Conservation (phyloP, 2,329 filamentous ascomycete genomes). For the Colletotrichum sansevieriae region DNA sequence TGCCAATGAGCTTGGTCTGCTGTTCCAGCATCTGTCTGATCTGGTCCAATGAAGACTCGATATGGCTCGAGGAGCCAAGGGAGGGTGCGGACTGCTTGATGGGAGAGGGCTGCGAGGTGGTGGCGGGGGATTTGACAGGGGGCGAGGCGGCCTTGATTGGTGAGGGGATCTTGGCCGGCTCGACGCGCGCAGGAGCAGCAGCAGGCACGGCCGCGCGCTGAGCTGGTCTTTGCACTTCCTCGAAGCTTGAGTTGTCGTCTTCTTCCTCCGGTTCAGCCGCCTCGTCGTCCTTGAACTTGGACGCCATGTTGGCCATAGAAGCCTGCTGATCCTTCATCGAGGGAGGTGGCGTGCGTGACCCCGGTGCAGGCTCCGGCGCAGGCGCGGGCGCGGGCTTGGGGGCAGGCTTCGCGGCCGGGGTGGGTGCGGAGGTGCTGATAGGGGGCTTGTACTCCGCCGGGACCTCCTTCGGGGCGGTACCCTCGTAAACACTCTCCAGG, state of each 20-base stretch:
- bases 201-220: slow-evolving; percentile 65
- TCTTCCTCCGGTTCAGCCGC: slow-evolving; percentile 70
- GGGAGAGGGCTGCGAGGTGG: slow-evolving; percentile 37
- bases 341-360: slow-evolving; percentile 65
- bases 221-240: slow-evolving; percentile 83
- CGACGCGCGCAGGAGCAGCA: slow-evolving; percentile 50
- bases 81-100: slow-evolving; percentile 44
- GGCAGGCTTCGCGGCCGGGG: slow-evolving; percentile 59
- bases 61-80: slow-evolving; percentile 49
- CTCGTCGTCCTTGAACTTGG: slow-evolving; percentile 84
- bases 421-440: slow-evolving; percentile 58
- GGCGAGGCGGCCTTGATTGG: slow-evolving; percentile 57
- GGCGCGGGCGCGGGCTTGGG: slow-evolving; percentile 65
- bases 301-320: slow-evolving; percentile 87
- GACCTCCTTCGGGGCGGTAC: slow-evolving; percentile 83
- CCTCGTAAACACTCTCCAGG: slow-evolving; percentile 91
- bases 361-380: slow-evolving; percentile 61
- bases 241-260: slow-evolving; percentile 84
- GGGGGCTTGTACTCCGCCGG: slow-evolving; percentile 75
- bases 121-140: slow-evolving; percentile 41
- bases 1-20: slow-evolving; percentile 81
- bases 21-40: slow-evolving; percentile 83
- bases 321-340: slow-evolving; percentile 87
- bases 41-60: slow-evolving; percentile 77
- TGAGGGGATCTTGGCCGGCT: slow-evolving; percentile 59